Evolutionary conservation across 768 basidiomycete species (phyloP), one percentile per base, ranked within the genome.

Genomic region (Lentinula detonsa): DNA sequence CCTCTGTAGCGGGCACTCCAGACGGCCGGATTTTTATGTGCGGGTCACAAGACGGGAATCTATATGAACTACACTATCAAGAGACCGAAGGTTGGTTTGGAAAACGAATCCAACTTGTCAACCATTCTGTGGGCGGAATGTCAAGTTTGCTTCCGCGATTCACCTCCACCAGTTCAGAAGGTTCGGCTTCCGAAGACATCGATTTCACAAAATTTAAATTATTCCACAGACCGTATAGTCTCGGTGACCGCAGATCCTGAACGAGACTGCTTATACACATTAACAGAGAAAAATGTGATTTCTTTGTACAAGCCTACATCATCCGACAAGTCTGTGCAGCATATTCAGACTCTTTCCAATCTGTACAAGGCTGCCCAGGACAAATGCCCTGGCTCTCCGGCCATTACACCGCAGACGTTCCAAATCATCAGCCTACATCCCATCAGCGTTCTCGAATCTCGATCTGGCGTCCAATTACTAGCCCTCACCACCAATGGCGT

Each of bases 21-120:
- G 85, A 88, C 40, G 96, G 96, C 48, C 82, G 95, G 58, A 94
- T 97, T 63, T 95, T 98, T 74, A 91, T 96, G 90, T 83, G 83
- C 56, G 92, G 92, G 13, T 78, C 82, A 9, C 86, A 88, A 67
- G 93, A 96, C 67, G 94, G 94, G 13, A 86, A 87, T 69, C 74
- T 98, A 57, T 97, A 96, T 72, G 96, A 98, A 72, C 73, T 98
- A 46, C 88, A 91, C 67, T 98, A 98, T 72, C 91, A 93, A 67
- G 86, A 89, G 65, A 89, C 82, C 63, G 91, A 95, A 68, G 89
- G 91, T 0, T 96, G 94, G 94, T 96, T 97, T 74, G 88, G 86
- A 48, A 93, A 93, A 71, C 82, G 87, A 54, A 85, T 92, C 21
- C 85, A 90, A 65, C 79, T 98, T 58, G 81, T 92, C 69, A 96